Evolutionary conservation across 2,329 filamentous ascomycete genomes (phyloP).

Genomic region (Claviceps spartinae): DNA sequence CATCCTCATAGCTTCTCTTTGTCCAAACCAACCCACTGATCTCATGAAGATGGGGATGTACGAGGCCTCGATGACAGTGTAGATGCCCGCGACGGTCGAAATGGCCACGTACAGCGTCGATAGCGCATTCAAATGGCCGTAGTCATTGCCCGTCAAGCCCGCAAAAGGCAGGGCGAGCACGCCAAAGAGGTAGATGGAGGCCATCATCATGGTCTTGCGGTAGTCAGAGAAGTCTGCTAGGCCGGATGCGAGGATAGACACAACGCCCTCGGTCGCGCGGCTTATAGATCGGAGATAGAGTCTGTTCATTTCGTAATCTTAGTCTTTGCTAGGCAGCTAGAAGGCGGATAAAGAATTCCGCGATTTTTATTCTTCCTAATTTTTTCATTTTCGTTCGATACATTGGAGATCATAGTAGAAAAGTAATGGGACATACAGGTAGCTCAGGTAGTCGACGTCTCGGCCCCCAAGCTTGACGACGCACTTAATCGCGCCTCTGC

Average conservation of each 20-base stretch:
- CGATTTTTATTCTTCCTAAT: neutral
- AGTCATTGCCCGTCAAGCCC: constrained; percentile 8
- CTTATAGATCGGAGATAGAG: constrained; percentile 10
- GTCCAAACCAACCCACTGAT: constrained; percentile 7
- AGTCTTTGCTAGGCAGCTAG: neutral
- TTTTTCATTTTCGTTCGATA: neutral
- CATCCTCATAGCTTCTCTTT: neutral
- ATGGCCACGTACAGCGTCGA: constrained; percentile 8
- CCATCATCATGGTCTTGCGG: constrained; percentile 12
- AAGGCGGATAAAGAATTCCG: neutral
- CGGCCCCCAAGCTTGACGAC: constrained; percentile 9
- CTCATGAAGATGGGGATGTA: constrained; percentile 12
- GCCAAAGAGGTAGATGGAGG: constrained; percentile 11
- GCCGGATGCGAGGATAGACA: constrained; percentile 9
- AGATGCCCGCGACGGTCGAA: constrained; percentile 8
- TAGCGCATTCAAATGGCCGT: constrained; percentile 8
- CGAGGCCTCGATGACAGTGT: constrained; percentile 10
- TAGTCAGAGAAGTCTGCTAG: constrained; percentile 10
- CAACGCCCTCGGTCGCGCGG: constrained; percentile 9
- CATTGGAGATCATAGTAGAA: neutral
- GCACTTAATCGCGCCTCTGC: constrained; percentile 9
- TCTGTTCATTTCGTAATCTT: constrained; percentile 1
- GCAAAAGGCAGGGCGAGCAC: constrained; percentile 9
- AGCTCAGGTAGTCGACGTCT: constrained; percentile 12
- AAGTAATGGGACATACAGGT: constrained; percentile 5